Base-by-base conservation (phyloP, 305 asterid genomes). In the Rubia tinctorum region DNA sequence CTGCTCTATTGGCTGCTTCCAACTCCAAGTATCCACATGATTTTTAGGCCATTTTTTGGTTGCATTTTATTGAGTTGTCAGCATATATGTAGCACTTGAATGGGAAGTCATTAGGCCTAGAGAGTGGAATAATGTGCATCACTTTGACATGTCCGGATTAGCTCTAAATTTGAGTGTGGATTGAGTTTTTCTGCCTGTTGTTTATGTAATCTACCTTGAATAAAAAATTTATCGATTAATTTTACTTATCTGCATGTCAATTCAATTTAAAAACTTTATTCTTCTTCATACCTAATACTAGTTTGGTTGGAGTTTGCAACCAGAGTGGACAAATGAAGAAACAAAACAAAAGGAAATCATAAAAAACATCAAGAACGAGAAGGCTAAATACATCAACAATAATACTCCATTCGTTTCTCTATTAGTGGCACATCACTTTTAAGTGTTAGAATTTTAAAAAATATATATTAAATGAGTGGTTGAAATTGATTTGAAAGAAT, bases 1-100 rank as follows among this genome's bases (percentile, higher is more conserved):
- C 92, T 63, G 90, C 95, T 63, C 88, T 90, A 30, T 84, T 91
- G 84, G 97, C 97, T 83, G 94, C 94, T 75, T 76, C 97, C 58
- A 88, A 89, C 78, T 91, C 96, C 13, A 88, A 84, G 70, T 86
- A 89, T 79, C 75, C 40, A 65, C 91, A 78, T 72, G 77, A 83
- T 75, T 80, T 72, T 47, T 80, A 78, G 69, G 53, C 27, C 40
- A 63, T 51, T 20, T 72, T 15, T 60, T 18, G 59, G 20, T 63
- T 72, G 9, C 42, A 15, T 34, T 66, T 37, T 23, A 22, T 17
- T 64, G n/a, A 39, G 25, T 25, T 1, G 43, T 25, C 14, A 58
- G 64, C 64, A 20, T 20, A 0, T 20, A n/a, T 20, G 49, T 58
- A 58, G 8, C 13, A 4, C 3, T 2, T 59, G n/a, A 25, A n/a